phyloP scores from a whole-genome alignment of 1,284 basidiomycete species.

The Coniophora puteana region DNA sequence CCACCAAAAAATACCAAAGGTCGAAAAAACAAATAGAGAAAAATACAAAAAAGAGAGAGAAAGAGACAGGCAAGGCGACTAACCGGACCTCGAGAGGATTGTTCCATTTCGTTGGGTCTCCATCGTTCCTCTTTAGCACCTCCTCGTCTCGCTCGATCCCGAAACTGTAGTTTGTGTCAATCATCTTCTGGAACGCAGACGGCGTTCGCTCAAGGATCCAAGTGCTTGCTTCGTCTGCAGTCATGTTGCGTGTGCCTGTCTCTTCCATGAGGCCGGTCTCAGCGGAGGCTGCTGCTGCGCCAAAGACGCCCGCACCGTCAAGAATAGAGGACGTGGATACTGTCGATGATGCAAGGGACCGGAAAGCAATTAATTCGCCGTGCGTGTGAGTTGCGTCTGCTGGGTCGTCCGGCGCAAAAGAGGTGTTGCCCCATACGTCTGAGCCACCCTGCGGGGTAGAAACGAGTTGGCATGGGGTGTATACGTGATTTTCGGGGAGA shows the following conservation, averaged over 20 bases:
- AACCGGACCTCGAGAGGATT: conserved; percentile 91
- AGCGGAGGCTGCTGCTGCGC: too few relatives aligned
- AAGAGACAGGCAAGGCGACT: too few relatives aligned
- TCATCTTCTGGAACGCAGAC: conserved; percentile 85
- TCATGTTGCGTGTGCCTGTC: conserved; percentile 67
- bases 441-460: conserved; percentile 68
- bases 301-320: too few relatives aligned
- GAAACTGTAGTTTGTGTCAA: conserved; percentile 87
- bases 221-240: conserved; percentile 67
- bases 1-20: too few relatives aligned
- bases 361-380: conserved; percentile 83
- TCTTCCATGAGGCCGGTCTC: conserved; percentile 18
- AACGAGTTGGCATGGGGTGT: neutral
- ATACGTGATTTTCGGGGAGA: conserved; percentile 6
- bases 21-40: neutral
- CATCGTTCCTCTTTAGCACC: conserved; percentile 60
- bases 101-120: conserved; percentile 84
- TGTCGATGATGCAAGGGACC: conserved; percentile 34
- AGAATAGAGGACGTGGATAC: conserved; percentile 14
- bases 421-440: conserved; percentile 83
- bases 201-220: conserved; percentile 90
- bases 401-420: conserved; percentile 77
- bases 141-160: conserved; percentile 83
- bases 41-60: neutral
- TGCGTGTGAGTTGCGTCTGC: conserved; percentile 63